Conservation (phyloP, 495 filamentous ascomycete genomes). For the Apodospora peruviana region DNA sequence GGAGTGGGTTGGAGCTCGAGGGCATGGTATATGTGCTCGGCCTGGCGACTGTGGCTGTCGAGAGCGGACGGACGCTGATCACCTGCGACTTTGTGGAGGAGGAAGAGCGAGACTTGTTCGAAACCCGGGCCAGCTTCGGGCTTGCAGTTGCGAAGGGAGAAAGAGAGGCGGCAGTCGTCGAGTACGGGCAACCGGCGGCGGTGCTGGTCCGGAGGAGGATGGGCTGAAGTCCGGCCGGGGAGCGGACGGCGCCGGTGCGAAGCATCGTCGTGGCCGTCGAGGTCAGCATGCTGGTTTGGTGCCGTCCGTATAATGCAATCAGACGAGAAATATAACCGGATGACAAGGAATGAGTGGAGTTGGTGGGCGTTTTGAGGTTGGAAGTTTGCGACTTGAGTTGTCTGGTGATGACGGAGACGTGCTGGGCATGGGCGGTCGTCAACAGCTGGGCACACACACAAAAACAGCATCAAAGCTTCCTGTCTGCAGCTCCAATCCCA, state of each 20-base stretch:
- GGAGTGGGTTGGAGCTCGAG: constrained; percentile 2
- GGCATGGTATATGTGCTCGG: constrained; percentile 10
- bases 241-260: constrained; percentile 23
- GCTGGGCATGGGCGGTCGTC: background rate
- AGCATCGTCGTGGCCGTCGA: constrained; percentile 28
- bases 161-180: constrained; percentile 13
- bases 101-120: constrained; percentile 3
- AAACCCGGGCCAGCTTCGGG: constrained; percentile 2
- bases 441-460: no score
- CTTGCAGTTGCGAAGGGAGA: constrained; percentile 11
- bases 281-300: constrained; percentile 19
- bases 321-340: background rate
- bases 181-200: constrained; percentile 16
- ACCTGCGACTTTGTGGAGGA: background rate
- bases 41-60: constrained; percentile 1
- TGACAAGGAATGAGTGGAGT: background rate
- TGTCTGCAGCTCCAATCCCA: background rate
- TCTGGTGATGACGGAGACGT: background rate
- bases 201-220: constrained; percentile 21
- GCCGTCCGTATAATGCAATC: background rate
- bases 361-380: no score
- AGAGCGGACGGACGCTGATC: constrained; percentile 9
- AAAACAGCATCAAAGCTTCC: no score
- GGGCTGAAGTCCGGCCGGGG: constrained; percentile 18
- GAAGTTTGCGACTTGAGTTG: background rate